A percentile compares a stretch with the other conserved stretches of the same genome.
Evolutionary conservation across 208 protist species (phyloP).

Genomic region (Entamoeba moshkovskii): DNA sequence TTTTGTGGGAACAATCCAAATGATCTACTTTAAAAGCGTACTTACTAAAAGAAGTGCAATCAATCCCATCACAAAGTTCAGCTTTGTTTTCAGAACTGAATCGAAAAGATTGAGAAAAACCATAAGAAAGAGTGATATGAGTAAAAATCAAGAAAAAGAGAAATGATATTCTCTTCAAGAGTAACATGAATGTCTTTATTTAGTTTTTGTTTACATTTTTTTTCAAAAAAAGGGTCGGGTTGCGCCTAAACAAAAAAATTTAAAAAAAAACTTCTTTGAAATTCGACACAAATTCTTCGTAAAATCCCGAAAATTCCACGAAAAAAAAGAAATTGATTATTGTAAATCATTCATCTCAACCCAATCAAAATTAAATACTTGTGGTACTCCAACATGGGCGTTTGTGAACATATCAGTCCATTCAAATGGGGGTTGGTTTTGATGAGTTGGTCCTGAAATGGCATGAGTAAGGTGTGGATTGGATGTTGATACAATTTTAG

Average conservation of each 20-base stretch:
- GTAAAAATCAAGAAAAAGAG: background rate
- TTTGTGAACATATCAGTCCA: background rate
- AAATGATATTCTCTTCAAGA: no score
- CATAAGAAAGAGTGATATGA: background rate
- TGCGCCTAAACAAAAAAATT: no score
- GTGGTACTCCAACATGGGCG: background rate
- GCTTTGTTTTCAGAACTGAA: background rate
- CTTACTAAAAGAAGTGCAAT: background rate
- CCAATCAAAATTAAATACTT: conserved; percentile 12
- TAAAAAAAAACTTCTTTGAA: no score
- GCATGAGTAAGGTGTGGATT: background rate
- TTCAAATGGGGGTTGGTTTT: background rate
- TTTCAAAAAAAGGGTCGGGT: no score
- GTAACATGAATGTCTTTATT: no score
- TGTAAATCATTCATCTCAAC: background rate
- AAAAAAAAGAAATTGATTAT: background rate
- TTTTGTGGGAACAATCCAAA: background rate
- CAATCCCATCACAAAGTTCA: background rate
- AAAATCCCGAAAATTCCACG: no score
- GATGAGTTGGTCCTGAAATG: conserved; percentile 15
- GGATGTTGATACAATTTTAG: conserved; percentile 32
- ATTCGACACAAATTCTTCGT: no score
- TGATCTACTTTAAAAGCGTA: background rate
- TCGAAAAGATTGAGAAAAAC: background rate
- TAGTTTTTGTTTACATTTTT: no score